Conservation (phyloP, 1,139 yeast genomes). For the Hanseniaspora sp. region DNA sequence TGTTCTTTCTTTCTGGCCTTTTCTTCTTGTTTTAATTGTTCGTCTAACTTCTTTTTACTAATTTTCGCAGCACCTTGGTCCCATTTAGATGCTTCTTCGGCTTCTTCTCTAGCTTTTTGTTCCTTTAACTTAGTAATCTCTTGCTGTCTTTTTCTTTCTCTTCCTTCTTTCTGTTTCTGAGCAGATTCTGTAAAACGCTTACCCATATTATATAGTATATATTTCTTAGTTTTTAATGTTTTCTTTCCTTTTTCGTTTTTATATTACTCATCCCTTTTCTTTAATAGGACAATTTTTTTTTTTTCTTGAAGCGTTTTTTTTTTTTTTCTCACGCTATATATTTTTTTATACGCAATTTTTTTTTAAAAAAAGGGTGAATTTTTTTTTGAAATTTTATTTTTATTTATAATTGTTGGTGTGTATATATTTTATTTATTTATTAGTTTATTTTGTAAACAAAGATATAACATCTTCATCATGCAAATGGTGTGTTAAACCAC, state of each 20-base stretch:
- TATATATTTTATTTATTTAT: background rate
- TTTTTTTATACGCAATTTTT: background rate
- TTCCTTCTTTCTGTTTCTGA: slow-evolving; percentile 29
- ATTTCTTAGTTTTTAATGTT: background rate
- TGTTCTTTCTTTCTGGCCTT: slow-evolving; percentile 26
- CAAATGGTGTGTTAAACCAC: slow-evolving; percentile 74
- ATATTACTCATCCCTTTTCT: background rate
- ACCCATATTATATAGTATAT: slow-evolving; percentile 23
- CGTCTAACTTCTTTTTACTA: slow-evolving; percentile 24
- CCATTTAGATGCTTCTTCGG: slow-evolving; percentile 29
- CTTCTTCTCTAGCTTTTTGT: slow-evolving; percentile 23
- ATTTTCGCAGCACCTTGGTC: slow-evolving; percentile 31
- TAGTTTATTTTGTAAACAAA: slow-evolving; percentile 54
- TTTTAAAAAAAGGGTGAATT: background rate
- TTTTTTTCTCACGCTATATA: too few species aligned
- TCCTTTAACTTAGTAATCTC: slow-evolving; percentile 24
- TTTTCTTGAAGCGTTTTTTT: background rate
- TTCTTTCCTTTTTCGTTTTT: background rate
- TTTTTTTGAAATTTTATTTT: background rate
- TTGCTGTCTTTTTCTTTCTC: slow-evolving; percentile 28
- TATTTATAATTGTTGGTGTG: too few species aligned
- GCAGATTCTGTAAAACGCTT: slow-evolving; percentile 30
- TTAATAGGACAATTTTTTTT: background rate
- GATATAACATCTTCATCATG: slow-evolving; percentile 93
- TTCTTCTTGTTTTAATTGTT: slow-evolving; percentile 27